Evolutionary conservation across 129 eudicot species (phyloP), one percentile per base, ranked within the genome.

Genomic region (Mikania micrantha): DNA sequence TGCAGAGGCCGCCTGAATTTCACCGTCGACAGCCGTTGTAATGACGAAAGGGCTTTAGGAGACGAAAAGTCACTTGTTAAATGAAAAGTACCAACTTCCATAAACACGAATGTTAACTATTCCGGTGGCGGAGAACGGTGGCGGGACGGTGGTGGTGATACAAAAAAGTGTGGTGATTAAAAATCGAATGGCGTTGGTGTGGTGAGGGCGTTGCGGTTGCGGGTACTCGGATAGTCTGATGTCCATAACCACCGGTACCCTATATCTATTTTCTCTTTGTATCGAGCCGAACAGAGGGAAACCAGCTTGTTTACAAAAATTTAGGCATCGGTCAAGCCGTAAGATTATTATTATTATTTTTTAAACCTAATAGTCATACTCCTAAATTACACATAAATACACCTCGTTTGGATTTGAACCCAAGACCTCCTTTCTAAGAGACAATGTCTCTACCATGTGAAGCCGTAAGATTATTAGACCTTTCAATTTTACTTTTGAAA

Each of bases 1-100:
- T 81, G 85, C 4, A 89, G 89, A 48, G 90, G 90, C 16, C 80
- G 82, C 13, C 27, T 13, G 53, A 20, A 39, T n/a, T 40, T 41
- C 7, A 32, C 74, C 80, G 81, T 79, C 52, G 58, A 32, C 44
- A 54, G 64, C 22, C 63, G 76, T 25, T 70, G 81, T 21, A 53
- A 60, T 12, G 66, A 29, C 13, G 75, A 38, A 19, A 66, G 76
- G 87, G 78, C 54, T 74, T 67, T 75, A 60, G 68, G 58, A 50
- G 5, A 25, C n/a, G 41, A 67, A 54, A 27, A 52, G 76, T 6
- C n/a, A 47, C 72, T 39, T 67, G 63, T 7, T 38, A 66, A 65
- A 36, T 39, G 77, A 38, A 78, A 74, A 49, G 61, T 34, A 48
- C 49, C 36, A 19, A 64, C 74, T 70, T 39, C 21, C 83, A 78